Evolutionary conservation across 257 asterid species (phyloP).

Genomic region (Jacaranda copaia): DNA sequence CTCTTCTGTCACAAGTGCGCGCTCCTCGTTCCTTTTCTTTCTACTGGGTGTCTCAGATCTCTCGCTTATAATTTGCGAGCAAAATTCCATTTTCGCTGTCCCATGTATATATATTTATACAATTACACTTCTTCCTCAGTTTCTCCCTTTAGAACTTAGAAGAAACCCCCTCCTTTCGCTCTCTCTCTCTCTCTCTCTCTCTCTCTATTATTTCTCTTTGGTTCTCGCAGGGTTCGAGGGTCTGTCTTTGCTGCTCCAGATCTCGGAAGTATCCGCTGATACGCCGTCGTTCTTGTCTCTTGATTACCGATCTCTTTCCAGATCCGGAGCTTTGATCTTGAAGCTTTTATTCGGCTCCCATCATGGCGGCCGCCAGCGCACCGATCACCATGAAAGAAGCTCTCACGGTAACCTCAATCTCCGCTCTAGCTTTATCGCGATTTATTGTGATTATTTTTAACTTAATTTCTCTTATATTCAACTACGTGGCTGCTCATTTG

Average conservation of each 20-base stretch:
- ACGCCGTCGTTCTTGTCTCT: conserved; percentile 37
- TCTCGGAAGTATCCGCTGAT: conserved; percentile 46
- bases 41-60: conserved; percentile 21
- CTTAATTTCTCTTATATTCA: conserved; percentile 32
- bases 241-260: conserved; percentile 54
- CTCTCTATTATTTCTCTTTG: conserved; percentile 34
- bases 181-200: conserved; percentile 38
- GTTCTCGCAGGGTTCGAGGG: conserved; percentile 52
- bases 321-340: conserved; percentile 65
- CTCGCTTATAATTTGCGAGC: conserved; percentile 31
- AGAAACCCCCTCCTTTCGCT: conserved; percentile 36
- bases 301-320: conserved; percentile 42
- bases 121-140: conserved; percentile 20
- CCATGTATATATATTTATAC: background rate
- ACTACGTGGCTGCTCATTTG: conserved; percentile 24
- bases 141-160: conserved; percentile 30
- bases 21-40: background rate
- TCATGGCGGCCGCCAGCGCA: conserved; percentile 99
- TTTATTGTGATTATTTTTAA: conserved; percentile 19
- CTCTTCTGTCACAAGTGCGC: conserved; percentile 11
- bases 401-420: conserved; percentile 72
- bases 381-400: conserved; percentile 99
- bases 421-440: background rate
- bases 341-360: conserved; percentile 50
- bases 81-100: conserved; percentile 36